Percentiles rank a stretch among this genome's conserved stretches.
phyloP scores from a whole-genome alignment of 2,329 filamentous ascomycete genomes.

The Alternaria sp. region DNA sequence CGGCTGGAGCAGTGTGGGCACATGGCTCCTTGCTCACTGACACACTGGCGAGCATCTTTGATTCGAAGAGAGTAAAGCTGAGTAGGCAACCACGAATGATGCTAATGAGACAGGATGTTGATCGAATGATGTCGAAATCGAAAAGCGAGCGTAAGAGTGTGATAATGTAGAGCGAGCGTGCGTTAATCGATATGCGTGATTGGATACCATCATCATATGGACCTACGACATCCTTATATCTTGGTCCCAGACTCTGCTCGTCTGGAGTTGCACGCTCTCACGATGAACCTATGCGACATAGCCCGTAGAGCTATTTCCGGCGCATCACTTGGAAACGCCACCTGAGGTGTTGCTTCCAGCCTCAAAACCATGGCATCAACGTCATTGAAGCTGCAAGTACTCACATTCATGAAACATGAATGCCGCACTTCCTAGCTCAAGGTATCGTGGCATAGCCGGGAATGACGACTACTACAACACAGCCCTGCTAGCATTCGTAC shows the following conservation, averaged over 20 bases:
- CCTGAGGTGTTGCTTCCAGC: constrained; percentile 13
- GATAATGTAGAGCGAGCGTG: constrained; percentile 12
- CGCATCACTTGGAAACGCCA: constrained; percentile 9
- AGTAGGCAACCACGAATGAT: background rate
- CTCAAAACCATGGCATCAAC: constrained; percentile 13
- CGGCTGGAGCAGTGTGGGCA: constrained; percentile 2
- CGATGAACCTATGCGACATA: constrained; percentile 6
- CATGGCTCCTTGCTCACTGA: constrained; percentile 5
- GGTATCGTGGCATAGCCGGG: constrained; percentile 21
- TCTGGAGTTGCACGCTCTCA: constrained; percentile 2
- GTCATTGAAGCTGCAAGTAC: constrained; percentile 5
- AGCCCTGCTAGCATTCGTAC: background rate
- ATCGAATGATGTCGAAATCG: background rate
- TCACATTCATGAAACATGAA: constrained; percentile 1
- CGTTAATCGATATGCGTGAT: constrained; percentile 3
- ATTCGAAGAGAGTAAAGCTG: background rate
- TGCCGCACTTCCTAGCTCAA: background rate
- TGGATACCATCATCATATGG: constrained; percentile 8
- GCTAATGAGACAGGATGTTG: background rate
- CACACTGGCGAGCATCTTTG: constrained; percentile 20
- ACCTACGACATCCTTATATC: constrained; percentile 25
- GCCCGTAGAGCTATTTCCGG: constrained; percentile 11
- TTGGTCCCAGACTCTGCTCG: background rate
- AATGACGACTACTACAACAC: constrained; percentile 24
- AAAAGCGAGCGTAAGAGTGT: background rate